phyloP scores from a whole-genome alignment of 1,284 basidiomycete species.

The Trichosporon sp. region DNA sequence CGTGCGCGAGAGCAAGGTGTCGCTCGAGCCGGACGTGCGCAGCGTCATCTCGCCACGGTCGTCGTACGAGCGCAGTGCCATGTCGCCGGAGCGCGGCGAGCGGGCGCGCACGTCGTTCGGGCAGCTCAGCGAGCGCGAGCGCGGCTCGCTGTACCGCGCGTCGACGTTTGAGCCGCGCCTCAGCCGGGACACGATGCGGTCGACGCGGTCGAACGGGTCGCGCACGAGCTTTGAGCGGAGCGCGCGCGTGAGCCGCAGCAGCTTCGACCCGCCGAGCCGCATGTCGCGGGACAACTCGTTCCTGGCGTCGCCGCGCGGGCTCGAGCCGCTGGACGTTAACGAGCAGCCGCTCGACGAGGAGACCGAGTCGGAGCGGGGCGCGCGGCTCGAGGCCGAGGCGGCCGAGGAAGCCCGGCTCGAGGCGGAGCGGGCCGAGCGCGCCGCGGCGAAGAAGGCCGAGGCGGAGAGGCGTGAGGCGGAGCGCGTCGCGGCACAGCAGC shows the following conservation, averaged over 20 bases:
- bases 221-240: not conserved
- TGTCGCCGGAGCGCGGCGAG: not conserved
- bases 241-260: not conserved
- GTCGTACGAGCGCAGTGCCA: not conserved
- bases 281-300: not conserved
- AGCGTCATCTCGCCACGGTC: not conserved
- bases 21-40: not conserved
- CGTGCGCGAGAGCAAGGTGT: not conserved
- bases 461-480: slow-evolving; percentile 10
- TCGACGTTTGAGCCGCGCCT: not conserved
- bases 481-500: not conserved
- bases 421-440: slow-evolving; percentile 6
- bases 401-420: not conserved
- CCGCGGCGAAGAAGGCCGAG: slow-evolving; percentile 8
- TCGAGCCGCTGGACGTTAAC: not conserved
- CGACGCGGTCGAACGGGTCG: not conserved
- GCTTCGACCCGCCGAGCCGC: not conserved
- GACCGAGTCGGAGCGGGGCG: slow-evolving; percentile 7
- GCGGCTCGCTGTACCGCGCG: not conserved
- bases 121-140: not conserved
- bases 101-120: not conserved
- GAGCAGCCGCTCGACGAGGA: slow-evolving; percentile 8
- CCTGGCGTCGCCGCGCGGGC: not conserved
- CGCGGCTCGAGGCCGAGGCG: not conserved
- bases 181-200: slow-evolving; percentile 1